A percentile compares a stretch with the other conserved stretches of the same genome.
These are phyloP conservation scores for Barnettozyma pratensis DNA, from an alignment of 805 yeast genomes.

Conservation along the genomic window DNA sequence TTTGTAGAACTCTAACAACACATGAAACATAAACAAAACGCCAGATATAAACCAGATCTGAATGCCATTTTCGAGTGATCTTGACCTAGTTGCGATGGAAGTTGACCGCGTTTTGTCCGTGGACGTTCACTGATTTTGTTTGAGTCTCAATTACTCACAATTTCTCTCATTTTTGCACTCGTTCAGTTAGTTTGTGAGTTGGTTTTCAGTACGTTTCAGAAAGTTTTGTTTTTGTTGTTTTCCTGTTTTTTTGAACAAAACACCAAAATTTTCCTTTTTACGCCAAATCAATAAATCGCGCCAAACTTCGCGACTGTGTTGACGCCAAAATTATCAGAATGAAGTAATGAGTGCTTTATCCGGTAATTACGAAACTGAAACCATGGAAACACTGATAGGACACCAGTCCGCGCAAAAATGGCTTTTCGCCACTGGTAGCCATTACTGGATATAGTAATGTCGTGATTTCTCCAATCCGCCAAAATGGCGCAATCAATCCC, in stretches of 20 bases:
- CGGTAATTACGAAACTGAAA: not conserved
- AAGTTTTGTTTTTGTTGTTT: not conserved
- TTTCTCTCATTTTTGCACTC: conserved; percentile 10
- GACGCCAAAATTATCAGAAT: conserved; percentile 2
- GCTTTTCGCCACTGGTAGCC: not conserved
- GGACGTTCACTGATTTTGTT: not conserved
- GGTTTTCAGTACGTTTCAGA: not conserved
- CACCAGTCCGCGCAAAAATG: not conserved
- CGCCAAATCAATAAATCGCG: not conserved
- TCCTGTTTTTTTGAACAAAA: not conserved
- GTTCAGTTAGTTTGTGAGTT: not conserved
- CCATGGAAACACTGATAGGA: not conserved
- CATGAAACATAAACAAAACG: not conserved
- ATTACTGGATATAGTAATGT: not conserved
- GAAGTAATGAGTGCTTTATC: not conserved
- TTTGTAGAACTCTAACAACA: not conserved
- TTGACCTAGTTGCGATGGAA: not conserved
- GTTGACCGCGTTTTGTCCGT: not conserved
- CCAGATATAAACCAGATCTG: not conserved
- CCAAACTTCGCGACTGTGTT: not conserved
- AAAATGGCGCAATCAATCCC: not conserved
- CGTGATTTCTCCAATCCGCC: not conserved
- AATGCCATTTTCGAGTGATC: not conserved
- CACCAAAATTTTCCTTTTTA: not conserved
- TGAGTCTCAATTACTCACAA: conserved; percentile 1